phyloP scores from a whole-genome alignment of 2,329 filamentous ascomycete species.

The Botrytis tulipae region DNA sequence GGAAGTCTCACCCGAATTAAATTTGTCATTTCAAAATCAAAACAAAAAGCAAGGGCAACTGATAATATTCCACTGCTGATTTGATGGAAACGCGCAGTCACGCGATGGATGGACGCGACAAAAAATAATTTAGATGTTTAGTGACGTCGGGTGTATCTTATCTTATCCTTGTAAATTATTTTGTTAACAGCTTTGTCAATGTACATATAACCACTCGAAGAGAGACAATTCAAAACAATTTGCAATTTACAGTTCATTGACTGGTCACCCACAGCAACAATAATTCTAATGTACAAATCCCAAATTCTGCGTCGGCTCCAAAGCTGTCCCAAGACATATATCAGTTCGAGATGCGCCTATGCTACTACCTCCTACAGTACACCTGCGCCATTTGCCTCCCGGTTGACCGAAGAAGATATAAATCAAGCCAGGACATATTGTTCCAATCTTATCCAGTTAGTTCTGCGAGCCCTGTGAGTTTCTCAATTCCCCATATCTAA shows the following conservation, averaged over 20 bases:
- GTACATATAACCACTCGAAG: background rate
- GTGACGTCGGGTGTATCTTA: constrained; percentile 24
- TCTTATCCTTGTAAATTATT: background rate
- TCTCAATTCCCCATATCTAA: constrained; percentile 23
- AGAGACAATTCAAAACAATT: background rate
- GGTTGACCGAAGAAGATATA: constrained; percentile 38
- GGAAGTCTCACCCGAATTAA: background rate
- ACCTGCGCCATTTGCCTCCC: constrained; percentile 36
- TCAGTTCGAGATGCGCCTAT: constrained; percentile 31
- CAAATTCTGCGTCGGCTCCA: constrained; percentile 28
- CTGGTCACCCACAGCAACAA: background rate
- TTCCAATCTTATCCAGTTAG: constrained; percentile 39
- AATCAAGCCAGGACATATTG: constrained; percentile 39
- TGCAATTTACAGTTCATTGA: background rate
- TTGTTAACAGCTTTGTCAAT: background rate
- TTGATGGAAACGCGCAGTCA: constrained; percentile 30
- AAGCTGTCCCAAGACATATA: constrained; percentile 21
- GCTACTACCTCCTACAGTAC: constrained; percentile 38
- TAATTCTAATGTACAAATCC: constrained; percentile 9
- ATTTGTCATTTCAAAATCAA: background rate
- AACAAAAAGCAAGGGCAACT: background rate
- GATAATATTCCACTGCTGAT: constrained; percentile 12
- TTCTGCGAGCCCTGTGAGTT: constrained; percentile 9
- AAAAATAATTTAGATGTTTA: constrained; percentile 12
- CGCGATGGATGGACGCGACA: constrained; percentile 23